Evolutionary conservation across 108 stramenopile genomes (phyloP).

Genomic region (Epithemia pelagica): DNA sequence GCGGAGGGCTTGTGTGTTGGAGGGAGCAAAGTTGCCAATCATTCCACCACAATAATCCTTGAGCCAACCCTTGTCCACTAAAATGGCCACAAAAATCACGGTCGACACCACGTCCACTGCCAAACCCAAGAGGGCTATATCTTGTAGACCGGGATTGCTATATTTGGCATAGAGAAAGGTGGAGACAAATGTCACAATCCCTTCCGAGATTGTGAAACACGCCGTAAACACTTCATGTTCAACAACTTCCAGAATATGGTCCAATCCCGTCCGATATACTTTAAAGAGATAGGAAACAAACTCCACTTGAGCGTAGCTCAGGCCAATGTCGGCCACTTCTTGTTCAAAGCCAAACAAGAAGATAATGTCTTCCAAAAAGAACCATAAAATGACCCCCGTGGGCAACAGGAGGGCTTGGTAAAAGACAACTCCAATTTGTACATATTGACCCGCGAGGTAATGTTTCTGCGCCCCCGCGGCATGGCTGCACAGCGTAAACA

Average conservation of each 20-base stretch:
- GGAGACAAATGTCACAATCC: not conserved
- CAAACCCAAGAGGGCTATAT: not conserved
- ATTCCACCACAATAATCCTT: not conserved
- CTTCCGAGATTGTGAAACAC: not conserved
- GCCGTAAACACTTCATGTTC: constrained; percentile 30
- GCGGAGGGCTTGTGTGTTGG: not conserved
- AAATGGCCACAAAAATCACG: not conserved
- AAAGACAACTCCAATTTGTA: constrained; percentile 35
- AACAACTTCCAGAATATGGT: constrained; percentile 35
- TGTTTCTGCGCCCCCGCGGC: constrained; percentile 54
- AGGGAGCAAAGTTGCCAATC: not conserved
- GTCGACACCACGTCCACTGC: not conserved
- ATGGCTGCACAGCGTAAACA: constrained; percentile 18
- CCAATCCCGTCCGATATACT: constrained; percentile 24
- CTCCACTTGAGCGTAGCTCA: constrained; percentile 7
- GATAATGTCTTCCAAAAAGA: constrained; percentile 33
- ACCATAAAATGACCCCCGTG: constrained; percentile 26
- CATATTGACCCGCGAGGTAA: constrained; percentile 47
- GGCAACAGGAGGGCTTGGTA: constrained; percentile 28
- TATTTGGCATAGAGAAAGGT: not conserved
- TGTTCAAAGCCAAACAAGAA: constrained; percentile 13
- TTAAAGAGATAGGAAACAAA: constrained; percentile 14
- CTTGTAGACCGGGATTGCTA: not conserved
- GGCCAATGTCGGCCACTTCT: constrained; percentile 7
- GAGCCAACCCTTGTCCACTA: not conserved